Evolutionary conservation across 2,329 filamentous ascomycete genomes (phyloP), one percentile per base, ranked within the genome.

Genomic region (Capronia epimyces): DNA sequence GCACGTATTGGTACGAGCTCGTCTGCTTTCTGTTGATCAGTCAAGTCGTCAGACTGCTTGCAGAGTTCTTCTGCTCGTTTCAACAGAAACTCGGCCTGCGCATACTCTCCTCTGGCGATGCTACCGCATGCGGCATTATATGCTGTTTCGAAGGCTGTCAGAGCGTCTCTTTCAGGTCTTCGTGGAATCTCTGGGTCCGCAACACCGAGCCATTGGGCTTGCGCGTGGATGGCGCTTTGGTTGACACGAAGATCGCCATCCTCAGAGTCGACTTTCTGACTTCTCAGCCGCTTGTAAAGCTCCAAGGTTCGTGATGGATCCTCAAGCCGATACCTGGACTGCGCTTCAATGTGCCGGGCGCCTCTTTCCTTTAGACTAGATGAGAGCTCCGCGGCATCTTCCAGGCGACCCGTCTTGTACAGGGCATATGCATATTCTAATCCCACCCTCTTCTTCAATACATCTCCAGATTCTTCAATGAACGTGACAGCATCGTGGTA

Each of bases 121-220:
- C 78, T 79, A 50, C 75, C 73, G 64, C 81, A 84, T 29, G 80
- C 81, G 7, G 79, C 77, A 65, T 84, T 84, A 66, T 81, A 84
- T 2, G 79, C 75, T 3, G 78, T 83, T 64, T 84, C 81, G 53
- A 84, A 84, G 0, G 77, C 74, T 53, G 83, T 79, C 47, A 84
- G 63, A 61, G 83, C 81, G 60, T 82, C 79, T 58, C 78, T 70
- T 16, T 68, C 73, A 4, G 77, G 73, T 62, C 76, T 75, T 63
- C 75, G 76, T 64, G 75, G 76, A 52, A 71, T 69, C 31, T 74
- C 74, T 29, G 74, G 64, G 50, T 77, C 69, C 21, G 75, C 70
- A 49, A 74, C 69, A 36, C 76, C 76, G 36, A 73, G 69, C 81
- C 81, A 84, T 59, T 81, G 75, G 46, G 82, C 64, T 62, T 84